Base-by-base conservation (phyloP, 441 rosid species). In the Erysimum pusillum region DNA sequence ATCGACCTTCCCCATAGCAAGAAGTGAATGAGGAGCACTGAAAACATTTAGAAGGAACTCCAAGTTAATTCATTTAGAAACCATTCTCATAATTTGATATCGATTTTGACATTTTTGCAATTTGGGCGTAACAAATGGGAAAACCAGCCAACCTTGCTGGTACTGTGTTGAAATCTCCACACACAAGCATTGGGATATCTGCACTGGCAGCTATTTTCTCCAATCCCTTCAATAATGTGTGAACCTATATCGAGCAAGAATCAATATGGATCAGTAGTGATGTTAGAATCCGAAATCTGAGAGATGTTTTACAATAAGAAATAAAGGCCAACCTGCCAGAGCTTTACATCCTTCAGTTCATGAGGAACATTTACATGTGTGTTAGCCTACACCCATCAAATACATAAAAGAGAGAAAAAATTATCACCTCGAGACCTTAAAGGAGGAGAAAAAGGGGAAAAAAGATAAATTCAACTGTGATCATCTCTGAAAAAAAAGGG, bases 261-360 rank as follows among this genome's bases (percentile, higher is more conserved):
- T 14, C 71, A 82, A 18, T 25, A 67, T 41, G 67, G 18, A 42
- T 49, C 35, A 72, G 18, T 60, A 52, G 22, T 46, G 76, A 42
- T 42, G 35, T 64, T 42, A 70, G 46, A 63, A 34, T 15, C 39
- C 35, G 17, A 60, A 65, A 20, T 42, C 71, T 11, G 45, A 18
- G 57, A 49, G 44, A 39, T 36, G 35, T 38, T 38, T 49, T n/a
- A 18, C 77, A 60, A 22, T 20, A 31, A 67, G 42, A 78, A 15
- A 20, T 11, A 60, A 59, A 46, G n/a, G 28, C 53, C 35, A 76
- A 93, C 98, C 99, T 93, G 99, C 99, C 98, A 96, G 58, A 93
- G 90, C 89, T 96, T 96, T 52, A 96, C 98, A 86, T 96, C 98
- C 85, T 89, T 92, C 65, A 93, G 79, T 28, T 96, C 99, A 73